phyloP scores from a whole-genome alignment of 352 stramenopile genomes.

The Phytopythium litorale region DNA sequence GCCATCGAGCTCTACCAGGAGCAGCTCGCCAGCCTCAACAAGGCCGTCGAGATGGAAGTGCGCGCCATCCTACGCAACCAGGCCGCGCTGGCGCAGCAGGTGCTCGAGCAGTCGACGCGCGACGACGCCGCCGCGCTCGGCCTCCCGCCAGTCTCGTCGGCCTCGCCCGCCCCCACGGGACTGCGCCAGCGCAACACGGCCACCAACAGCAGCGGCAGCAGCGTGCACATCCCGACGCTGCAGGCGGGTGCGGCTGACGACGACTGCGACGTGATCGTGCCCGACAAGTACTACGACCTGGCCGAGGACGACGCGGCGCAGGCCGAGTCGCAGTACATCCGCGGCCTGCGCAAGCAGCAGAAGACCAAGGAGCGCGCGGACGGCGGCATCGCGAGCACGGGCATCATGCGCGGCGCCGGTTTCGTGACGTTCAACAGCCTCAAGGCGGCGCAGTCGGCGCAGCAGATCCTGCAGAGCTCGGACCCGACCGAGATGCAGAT shows the following conservation, averaged over 20 bases:
- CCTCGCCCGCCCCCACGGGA: not conserved
- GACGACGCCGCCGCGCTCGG: not conserved
- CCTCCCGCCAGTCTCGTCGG: too few relatives aligned
- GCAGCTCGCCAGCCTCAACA: conserved; percentile 68
- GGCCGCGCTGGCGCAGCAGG: conserved; percentile 45
- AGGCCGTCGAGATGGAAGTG: conserved; percentile 77
- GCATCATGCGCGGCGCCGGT: conserved; percentile 67
- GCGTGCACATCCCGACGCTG: conserved; percentile 15
- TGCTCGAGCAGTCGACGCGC: conserved; percentile 27
- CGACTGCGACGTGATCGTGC: conserved; percentile 3
- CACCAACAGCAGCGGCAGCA: conserved; percentile 4
- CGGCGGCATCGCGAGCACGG: conserved; percentile 22
- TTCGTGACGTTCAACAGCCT: conserved; percentile 84
- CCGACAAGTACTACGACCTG: conserved; percentile 4
- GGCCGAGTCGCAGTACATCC: conserved; percentile 62
- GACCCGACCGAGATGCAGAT: conserved; percentile 71
- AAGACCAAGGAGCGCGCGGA: conserved; percentile 11
- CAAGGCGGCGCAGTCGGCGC: conserved; percentile 64
- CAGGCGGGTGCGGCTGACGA: conserved; percentile 14
- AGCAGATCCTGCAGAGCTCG: conserved; percentile 74
- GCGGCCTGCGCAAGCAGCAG: conserved; percentile 34
- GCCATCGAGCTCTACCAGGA: conserved; percentile 68
- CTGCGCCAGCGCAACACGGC: conserved; percentile 1
- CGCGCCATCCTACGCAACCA: conserved; percentile 63
- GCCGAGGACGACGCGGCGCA: conserved; percentile 11